Evolutionary conservation across 139 green algal genomes (phyloP), one percentile per base, ranked within the genome.

Genomic region (Tetraselmis chui): DNA sequence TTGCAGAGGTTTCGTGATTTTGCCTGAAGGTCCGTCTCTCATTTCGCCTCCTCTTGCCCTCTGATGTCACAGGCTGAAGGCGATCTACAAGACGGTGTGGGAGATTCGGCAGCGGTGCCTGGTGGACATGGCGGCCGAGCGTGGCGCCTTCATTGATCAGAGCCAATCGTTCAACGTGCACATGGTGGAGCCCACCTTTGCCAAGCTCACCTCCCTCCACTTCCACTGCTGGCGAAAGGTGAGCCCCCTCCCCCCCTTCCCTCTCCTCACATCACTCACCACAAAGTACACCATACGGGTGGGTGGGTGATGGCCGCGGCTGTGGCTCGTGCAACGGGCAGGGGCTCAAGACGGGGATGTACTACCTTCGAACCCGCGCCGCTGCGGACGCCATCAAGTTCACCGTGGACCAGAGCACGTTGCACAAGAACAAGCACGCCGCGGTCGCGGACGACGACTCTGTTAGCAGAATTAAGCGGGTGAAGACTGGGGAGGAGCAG

Each of bases 21-120:
- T n/a, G n/a, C n/a, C n/a, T n/a, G n/a, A n/a, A n/a, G n/a, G n/a
- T n/a, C n/a, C n/a, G n/a, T n/a, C n/a, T n/a, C n/a, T n/a, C n/a
- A n/a, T n/a, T n/a, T n/a, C n/a, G n/a, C n/a, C n/a, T n/a, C n/a
- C n/a, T n/a, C n/a, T n/a, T n/a, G n/a, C n/a, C n/a, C n/a, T n/a
- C n/a, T n/a, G n/a, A n/a, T n/a, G n/a, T n/a, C n/a, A 18, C 45
- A 67, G 45, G 30, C 88, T 99, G 27, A 98, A 98, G 92, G 81
- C 59, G 2, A 91, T 99, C 77, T 99, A 99, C 92, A 98, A 98
- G 93, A 99, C 97, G 30, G 97, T 99, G 75, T 99, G 97, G 97
- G 97, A 99, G 92, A 98, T 99, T 87, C 98, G 98, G 91, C 95
- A 98, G 92, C 88, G 92, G 29, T 82, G 89, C 28, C 89, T 99